Percentiles rank a stretch among this genome's conserved stretches.
Conservation (phyloP, 106 monocot species). For the Dendrobium officinale region DNA sequence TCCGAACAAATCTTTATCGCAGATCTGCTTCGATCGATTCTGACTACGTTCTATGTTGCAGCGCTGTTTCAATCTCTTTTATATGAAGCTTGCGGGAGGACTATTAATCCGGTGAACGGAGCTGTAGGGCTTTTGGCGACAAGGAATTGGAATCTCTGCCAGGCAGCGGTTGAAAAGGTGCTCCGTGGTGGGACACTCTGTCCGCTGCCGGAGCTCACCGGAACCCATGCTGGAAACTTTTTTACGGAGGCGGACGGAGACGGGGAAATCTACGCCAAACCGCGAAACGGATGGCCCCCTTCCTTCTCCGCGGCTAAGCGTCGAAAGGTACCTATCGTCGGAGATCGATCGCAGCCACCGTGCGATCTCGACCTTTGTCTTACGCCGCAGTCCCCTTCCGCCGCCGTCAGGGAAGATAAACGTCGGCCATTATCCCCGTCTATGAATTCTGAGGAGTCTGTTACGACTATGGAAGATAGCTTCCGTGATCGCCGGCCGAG, state of each 20-base stretch:
- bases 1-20: background rate
- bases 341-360: background rate
- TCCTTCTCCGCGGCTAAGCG: slow-evolving; percentile 28
- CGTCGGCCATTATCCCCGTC: slow-evolving; percentile 52
- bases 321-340: background rate
- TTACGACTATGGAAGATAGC: slow-evolving; percentile 43
- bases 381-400: slow-evolving; percentile 12
- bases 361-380: slow-evolving; percentile 57
- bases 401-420: slow-evolving; percentile 6
- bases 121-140: slow-evolving; percentile 62
- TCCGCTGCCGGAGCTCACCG: slow-evolving; percentile 24
- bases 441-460: slow-evolving; percentile 52
- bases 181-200: slow-evolving; percentile 34
- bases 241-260: background rate
- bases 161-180: slow-evolving; percentile 61
- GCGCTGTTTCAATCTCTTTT: slow-evolving; percentile 43
- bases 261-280: background rate
- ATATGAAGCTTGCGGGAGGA: slow-evolving; percentile 55
- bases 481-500: slow-evolving; percentile 20
- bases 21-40: background rate
- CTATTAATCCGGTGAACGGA: slow-evolving; percentile 72
- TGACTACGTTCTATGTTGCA: slow-evolving; percentile 9
- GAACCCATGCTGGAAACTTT: background rate
- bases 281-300: background rate
- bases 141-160: slow-evolving; percentile 65